Evolutionary conservation across 306 rosid genomes (phyloP).

Genomic region (Abrus pulchellus): DNA sequence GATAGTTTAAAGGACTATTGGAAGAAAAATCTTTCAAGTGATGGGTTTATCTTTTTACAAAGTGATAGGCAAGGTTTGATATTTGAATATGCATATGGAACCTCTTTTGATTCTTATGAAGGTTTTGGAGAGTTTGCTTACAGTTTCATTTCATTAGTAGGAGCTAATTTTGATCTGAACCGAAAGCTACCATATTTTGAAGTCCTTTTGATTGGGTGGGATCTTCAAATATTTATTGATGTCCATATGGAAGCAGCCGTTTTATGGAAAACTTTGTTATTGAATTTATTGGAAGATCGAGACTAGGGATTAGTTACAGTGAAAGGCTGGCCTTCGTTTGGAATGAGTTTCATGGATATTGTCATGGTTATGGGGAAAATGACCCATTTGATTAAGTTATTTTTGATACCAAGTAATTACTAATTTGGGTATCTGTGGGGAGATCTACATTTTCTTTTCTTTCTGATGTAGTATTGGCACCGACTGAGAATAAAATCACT

Average conservation of each 20-base stretch:
- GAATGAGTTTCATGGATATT: conserved; percentile 43
- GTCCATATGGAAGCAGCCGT: conserved; percentile 23
- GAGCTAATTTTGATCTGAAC: conserved; percentile 45
- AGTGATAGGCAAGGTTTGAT: conserved; percentile 53
- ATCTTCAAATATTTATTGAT: conserved; percentile 44
- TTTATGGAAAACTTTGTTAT: conserved; percentile 28
- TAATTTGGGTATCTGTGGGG: conserved; percentile 50
- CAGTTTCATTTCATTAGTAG: conserved; percentile 42
- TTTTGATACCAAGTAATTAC: conserved; percentile 28
- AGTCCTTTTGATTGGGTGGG: conserved; percentile 41
- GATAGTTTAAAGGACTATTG: conserved; percentile 53
- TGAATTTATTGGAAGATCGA: conserved; percentile 45
- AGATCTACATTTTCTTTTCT: conserved; percentile 13
- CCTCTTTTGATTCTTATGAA: conserved; percentile 52
- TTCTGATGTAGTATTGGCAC: conserved; percentile 17
- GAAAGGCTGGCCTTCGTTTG: conserved; percentile 31
- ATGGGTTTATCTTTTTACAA: conserved; percentile 50
- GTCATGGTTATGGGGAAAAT: conserved; percentile 41
- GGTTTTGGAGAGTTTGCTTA: conserved; percentile 48
- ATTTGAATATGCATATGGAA: conserved; percentile 48
- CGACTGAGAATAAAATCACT: conserved; percentile 33
- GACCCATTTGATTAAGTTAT: conserved; percentile 44
- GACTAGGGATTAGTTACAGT: conserved; percentile 27
- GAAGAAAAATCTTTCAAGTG: conserved; percentile 52
- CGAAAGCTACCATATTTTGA: conserved; percentile 41